Evolutionary conservation across 192 early-diverging fungal genomes (phyloP).

Genomic region (Gaertneriomyces semiglobifer): DNA sequence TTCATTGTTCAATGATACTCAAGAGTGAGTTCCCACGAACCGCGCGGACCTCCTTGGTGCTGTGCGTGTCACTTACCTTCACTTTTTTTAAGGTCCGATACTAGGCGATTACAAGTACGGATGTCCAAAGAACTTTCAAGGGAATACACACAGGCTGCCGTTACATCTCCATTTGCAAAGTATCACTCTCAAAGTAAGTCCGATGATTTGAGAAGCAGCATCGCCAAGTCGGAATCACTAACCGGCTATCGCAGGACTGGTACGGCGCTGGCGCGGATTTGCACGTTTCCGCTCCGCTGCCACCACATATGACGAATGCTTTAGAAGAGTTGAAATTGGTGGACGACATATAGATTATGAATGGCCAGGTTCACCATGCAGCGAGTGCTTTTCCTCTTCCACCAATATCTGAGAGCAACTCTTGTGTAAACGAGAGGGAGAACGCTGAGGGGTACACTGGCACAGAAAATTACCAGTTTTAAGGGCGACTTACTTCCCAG

Average conservation of each 20-base stretch:
- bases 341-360: too few relatives aligned
- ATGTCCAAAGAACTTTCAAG: constrained; percentile 29
- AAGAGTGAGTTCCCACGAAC: constrained; percentile 12
- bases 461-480: too few relatives aligned
- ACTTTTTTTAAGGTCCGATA: constrained; percentile 25
- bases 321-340: constrained; percentile 3
- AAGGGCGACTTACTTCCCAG: too few relatives aligned
- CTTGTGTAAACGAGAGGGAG: too few relatives aligned
- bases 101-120: constrained; percentile 50
- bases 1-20: constrained; percentile 38
- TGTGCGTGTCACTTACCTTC: background rate
- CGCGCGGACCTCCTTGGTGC: background rate
- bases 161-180: constrained; percentile 44
- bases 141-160: constrained; percentile 33
- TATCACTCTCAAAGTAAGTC: constrained; percentile 27
- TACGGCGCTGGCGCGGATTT: constrained; percentile 26
- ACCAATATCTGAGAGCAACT: too few relatives aligned
- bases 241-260: constrained; percentile 12
- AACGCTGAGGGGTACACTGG: too few relatives aligned
- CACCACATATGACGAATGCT: constrained; percentile 15
- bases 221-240: background rate
- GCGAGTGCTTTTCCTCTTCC: too few relatives aligned
- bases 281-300: constrained; percentile 21
- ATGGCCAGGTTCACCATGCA: too few relatives aligned
- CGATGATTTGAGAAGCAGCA: background rate